phyloP scores from a whole-genome alignment of 495 filamentous ascomycete species.

The Cercophora scortea region DNA sequence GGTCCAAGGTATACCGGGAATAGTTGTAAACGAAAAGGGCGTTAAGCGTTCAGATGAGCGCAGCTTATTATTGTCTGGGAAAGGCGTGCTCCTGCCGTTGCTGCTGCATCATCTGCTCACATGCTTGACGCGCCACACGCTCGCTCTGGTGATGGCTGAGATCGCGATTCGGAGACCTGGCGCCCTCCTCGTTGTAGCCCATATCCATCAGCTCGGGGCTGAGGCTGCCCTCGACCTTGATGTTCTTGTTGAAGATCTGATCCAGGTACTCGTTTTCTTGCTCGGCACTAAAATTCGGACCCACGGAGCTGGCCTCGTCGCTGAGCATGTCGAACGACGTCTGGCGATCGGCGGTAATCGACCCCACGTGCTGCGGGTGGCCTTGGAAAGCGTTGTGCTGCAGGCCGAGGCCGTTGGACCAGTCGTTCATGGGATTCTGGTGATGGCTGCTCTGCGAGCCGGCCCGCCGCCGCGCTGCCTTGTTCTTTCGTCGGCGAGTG shows the following conservation, averaged over 20 bases:
- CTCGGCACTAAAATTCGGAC: constrained; percentile 22
- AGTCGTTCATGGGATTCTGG: constrained; percentile 15
- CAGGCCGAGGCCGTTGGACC: constrained; percentile 21
- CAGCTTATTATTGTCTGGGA: constrained; percentile 3
- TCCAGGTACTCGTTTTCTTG: constrained; percentile 36
- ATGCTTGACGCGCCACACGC: constrained; percentile 33
- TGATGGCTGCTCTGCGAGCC: constrained; percentile 22
- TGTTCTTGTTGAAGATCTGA: constrained; percentile 25
- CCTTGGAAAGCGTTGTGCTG: constrained; percentile 13
- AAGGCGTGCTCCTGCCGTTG: constrained; percentile 5
- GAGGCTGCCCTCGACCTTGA: constrained; percentile 12
- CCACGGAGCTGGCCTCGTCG: constrained; percentile 11
- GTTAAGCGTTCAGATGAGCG: neutral
- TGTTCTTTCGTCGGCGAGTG: constrained; percentile 23
- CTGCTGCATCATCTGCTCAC: constrained; percentile 30
- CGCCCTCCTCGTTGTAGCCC: constrained; percentile 9
- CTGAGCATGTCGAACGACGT: constrained; percentile 10
- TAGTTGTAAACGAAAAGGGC: no score
- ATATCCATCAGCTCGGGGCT: constrained; percentile 21
- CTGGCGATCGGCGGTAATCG: constrained; percentile 3
- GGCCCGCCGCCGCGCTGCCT: constrained; percentile 23
- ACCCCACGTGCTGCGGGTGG: constrained; percentile 14
- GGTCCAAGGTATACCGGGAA: no score
- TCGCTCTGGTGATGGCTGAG: constrained; percentile 27
- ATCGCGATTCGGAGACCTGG: constrained; percentile 10